Base-by-base conservation (phyloP, 129 eudicot genomes). In the Escallonia rubra region DNA sequence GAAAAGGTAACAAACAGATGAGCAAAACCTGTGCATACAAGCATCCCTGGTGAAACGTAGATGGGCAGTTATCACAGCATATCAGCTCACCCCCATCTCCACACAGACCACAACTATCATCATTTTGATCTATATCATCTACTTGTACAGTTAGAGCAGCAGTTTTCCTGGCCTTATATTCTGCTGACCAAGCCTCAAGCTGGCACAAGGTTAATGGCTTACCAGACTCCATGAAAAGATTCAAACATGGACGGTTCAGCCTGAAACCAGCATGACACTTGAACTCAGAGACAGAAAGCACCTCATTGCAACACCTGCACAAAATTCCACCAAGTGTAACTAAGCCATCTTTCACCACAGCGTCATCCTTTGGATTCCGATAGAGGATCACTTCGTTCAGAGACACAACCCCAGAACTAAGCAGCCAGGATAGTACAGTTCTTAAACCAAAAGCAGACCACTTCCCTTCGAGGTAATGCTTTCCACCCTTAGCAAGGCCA, bases 181-280 rank as follows among this genome's bases (percentile, higher is more conserved):
- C 99, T 78, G 82, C 81, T 54, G 96, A 93, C 99, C 99, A 93
- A 61, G 96, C 99, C 77, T 93, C 95, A 60, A 93, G 95, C 78
- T 82, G 91, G 80, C 96, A 84, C 61, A 82, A 75, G 50, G 96
- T 86, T 62, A 84, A 89, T 57, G 99, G 77, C 78, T 82, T 89
- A 54, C 96, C 96, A 55, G 92, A 89, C 66, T 83, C 92, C 90
- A 89, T 76, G 71, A 84, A 82, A 69, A 93, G 95, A 79, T 93
- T 85, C 67, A 76, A 77, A 71, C 93, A 80, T 13, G 90, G 86
- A 58, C 83, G 78, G 23, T 74, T 79, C 65, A 61, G 64, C 70
- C 61, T 78, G 72, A 76, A 84, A 85, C 85, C 93, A 69, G 92
- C 86, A 84, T 93, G 99, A 39, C 61, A 82, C 76, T 82, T 86